These are phyloP conservation scores for Podosphaera leucotricha DNA, from an alignment of 2,329 filamentous ascomycete species.

Conservation along the genomic window DNA sequence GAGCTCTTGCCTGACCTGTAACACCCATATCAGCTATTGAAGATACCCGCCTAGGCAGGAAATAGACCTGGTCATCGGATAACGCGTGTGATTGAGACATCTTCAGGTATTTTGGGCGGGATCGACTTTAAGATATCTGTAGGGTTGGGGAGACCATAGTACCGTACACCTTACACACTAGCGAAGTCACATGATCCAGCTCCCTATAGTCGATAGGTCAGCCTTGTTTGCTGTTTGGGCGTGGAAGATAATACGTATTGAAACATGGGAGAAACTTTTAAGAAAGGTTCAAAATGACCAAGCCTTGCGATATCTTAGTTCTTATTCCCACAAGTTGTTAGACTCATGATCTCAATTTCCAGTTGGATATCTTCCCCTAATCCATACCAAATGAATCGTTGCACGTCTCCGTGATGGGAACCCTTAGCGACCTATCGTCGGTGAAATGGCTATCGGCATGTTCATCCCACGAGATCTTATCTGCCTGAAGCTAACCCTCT, in stretches of 20 bases:
- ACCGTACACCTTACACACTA: not conserved
- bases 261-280: not conserved
- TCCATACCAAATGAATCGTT: constrained; percentile 13
- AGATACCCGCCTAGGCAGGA: not conserved
- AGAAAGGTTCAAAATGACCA: not conserved
- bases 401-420: constrained; percentile 31
- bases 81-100: constrained; percentile 90
- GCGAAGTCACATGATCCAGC: not conserved
- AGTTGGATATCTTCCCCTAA: not conserved
- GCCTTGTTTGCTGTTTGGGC: not conserved
- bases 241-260: not conserved
- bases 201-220: not conserved
- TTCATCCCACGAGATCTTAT: constrained; percentile 4
- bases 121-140: not conserved
- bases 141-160: constrained; percentile 2
- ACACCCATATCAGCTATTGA: not conserved
- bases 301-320: not conserved
- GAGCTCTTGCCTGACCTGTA: constrained; percentile 85
- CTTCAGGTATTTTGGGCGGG: constrained; percentile 20
- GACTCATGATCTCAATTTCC: constrained; percentile 1
- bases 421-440: constrained; percentile 52
- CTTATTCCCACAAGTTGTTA: not conserved
- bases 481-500: constrained; percentile 1
- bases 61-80: constrained; percentile 78
- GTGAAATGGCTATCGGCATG: constrained; percentile 54